Percentiles rank a stretch among this genome's conserved stretches.
Conservation (phyloP, 371 early-diverging fungal genomes). For the Phascolomyces articulosus region DNA sequence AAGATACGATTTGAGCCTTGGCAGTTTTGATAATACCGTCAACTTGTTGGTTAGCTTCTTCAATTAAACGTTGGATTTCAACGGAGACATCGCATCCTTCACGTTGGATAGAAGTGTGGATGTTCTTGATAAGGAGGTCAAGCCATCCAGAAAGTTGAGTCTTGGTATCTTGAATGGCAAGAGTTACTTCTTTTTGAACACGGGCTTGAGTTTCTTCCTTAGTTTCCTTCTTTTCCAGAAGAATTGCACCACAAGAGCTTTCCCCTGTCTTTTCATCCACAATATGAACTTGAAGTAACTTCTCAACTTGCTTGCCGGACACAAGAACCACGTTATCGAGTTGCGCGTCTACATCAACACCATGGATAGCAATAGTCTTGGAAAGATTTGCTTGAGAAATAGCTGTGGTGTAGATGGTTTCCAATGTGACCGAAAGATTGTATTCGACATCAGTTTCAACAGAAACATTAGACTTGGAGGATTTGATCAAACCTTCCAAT, state of each 20-base stretch:
- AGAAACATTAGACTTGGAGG: constrained; percentile 6
- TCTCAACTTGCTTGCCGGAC: constrained; percentile 31
- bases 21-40: constrained; percentile 9
- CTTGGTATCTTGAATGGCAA: constrained; percentile 38
- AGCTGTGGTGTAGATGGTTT: constrained; percentile 11
- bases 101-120: constrained; percentile 25
- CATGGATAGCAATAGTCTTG: constrained; percentile 13
- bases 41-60: constrained; percentile 25
- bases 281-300: constrained; percentile 34
- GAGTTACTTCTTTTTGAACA: constrained; percentile 26
- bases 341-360: constrained; percentile 32
- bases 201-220: constrained; percentile 34
- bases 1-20: constrained; percentile 16
- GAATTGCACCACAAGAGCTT: constrained; percentile 20
- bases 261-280: constrained; percentile 9
- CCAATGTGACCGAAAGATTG: constrained; percentile 9
- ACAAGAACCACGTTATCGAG: constrained; percentile 34
- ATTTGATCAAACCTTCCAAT: constrained; percentile 6
- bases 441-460: constrained; percentile 8
- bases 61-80: constrained; percentile 14
- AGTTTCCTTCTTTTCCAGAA: constrained; percentile 23
- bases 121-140: constrained; percentile 26
- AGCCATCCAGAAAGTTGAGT: constrained; percentile 29
- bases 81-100: constrained; percentile 26
- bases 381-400: constrained; percentile 9